Evolutionary conservation across 352 stramenopile genomes (phyloP).

Genomic region (Pythium folliculosum): DNA sequence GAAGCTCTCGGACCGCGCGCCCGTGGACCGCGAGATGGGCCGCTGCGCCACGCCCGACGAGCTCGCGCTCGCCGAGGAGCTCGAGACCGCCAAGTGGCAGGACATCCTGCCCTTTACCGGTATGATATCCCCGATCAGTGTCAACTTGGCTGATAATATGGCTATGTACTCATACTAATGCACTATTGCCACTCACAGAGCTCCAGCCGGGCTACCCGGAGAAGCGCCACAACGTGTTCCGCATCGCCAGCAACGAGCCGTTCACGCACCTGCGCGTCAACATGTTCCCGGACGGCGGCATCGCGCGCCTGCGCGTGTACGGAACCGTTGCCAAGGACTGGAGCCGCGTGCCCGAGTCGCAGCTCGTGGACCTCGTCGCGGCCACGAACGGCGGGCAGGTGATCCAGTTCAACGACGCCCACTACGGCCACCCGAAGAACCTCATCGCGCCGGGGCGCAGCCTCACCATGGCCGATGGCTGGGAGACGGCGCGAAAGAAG

Average conservation of each 20-base stretch:
- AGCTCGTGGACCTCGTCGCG: conserved; percentile 87
- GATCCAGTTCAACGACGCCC: conserved; percentile 91
- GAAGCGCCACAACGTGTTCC: conserved; percentile 88
- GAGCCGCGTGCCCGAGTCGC: conserved; percentile 41
- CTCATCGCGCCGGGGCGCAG: conserved; percentile 86
- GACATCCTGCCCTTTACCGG: conserved; percentile 61
- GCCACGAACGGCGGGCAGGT: conserved; percentile 84
- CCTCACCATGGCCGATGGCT: conserved; percentile 93
- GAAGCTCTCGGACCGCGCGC: conserved; percentile 42
- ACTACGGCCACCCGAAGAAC: conserved; percentile 94
- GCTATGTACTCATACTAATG: background rate
- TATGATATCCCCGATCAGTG: conserved; percentile 1
- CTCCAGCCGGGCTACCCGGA: conserved; percentile 81
- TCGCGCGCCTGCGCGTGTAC: conserved; percentile 88
- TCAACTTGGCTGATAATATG: no score
- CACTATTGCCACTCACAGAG: conserved; percentile 13
- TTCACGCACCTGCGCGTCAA: conserved; percentile 91
- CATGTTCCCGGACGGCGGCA: conserved; percentile 94
- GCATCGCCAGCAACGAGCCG: conserved; percentile 38
- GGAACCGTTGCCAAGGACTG: conserved; percentile 72
- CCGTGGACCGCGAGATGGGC: conserved; percentile 52
- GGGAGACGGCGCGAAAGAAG: conserved; percentile 93
- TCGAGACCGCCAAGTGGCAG: conserved; percentile 57
- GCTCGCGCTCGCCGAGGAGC: conserved; percentile 44
- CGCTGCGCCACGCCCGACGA: conserved; percentile 46